Conservation (phyloP, 2,329 filamentous ascomycete species). For the Colletotrichum simmondsii region DNA sequence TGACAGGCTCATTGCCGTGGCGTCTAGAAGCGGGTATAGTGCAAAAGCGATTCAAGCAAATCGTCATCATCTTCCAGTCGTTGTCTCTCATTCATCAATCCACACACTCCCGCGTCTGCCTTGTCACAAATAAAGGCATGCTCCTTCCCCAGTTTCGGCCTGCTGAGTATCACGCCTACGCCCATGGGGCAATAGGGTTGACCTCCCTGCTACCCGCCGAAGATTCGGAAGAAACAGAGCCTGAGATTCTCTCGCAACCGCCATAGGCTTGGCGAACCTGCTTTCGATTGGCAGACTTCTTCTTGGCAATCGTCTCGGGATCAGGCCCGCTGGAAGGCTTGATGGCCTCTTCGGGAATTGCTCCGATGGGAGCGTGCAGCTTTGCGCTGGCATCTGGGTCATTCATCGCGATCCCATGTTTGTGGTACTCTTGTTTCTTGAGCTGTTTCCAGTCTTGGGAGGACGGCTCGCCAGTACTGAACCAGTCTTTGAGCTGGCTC, state of each 20-base stretch:
- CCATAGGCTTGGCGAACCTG: constrained; percentile 42
- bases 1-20: neutral
- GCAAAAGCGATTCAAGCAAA: constrained; percentile 20
- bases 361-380: constrained; percentile 57
- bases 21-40: constrained; percentile 24
- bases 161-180: constrained; percentile 12
- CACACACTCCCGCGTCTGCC: neutral
- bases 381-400: constrained; percentile 58
- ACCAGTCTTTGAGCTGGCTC: constrained; percentile 58
- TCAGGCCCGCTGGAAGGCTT: constrained; percentile 57
- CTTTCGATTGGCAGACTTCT: constrained; percentile 45
- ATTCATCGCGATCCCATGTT: constrained; percentile 54
- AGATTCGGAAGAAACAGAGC: constrained; percentile 49
- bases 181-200: constrained; percentile 48
- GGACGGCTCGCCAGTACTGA: constrained; percentile 61
- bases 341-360: constrained; percentile 57
- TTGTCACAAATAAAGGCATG: neutral
- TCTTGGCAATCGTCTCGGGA: constrained; percentile 55
- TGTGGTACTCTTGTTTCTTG: constrained; percentile 54
- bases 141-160: no score
- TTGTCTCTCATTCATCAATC: neutral
- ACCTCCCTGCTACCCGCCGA: constrained; percentile 46
- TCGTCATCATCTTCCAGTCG: neutral
- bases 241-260: constrained; percentile 39
- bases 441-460: constrained; percentile 59